A percentile compares a stretch with the other conserved stretches of the same genome.
phyloP scores from a whole-genome alignment of 306 rosid genomes.

The Herpetospermum pedunculosum region DNA sequence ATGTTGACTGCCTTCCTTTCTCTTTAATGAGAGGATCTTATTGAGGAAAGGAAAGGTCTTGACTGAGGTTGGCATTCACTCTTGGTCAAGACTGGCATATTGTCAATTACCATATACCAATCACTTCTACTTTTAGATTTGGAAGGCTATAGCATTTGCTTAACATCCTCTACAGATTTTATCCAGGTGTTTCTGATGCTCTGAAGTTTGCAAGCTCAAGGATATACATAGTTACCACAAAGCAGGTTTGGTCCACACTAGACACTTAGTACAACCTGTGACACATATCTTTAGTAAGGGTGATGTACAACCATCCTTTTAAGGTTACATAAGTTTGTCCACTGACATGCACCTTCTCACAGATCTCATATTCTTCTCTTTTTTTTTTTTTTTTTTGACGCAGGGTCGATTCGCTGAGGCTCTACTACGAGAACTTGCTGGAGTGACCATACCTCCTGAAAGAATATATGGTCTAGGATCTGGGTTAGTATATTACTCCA shows the following conservation, averaged over 20 bases:
- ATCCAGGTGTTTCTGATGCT: slow-evolving; percentile 78
- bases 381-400: background rate
- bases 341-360: background rate
- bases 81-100: background rate
- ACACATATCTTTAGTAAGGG: background rate
- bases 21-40: background rate
- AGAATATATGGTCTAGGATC: slow-evolving; percentile 75
- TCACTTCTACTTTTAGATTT: background rate
- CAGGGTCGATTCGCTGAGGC: slow-evolving; percentile 82
- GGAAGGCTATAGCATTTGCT: background rate
- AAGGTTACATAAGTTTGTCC: background rate
- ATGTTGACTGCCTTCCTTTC: background rate
- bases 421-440: slow-evolving; percentile 70
- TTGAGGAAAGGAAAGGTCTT: background rate
- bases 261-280: background rate
- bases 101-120: background rate
- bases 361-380: background rate
- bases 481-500: slow-evolving; percentile 36
- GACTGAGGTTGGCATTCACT: background rate
- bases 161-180: slow-evolving; percentile 30
- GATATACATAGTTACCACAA: slow-evolving; percentile 68
- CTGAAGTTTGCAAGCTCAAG: slow-evolving; percentile 67
- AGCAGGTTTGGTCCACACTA: slow-evolving; percentile 42
- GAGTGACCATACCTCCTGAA: slow-evolving; percentile 63
- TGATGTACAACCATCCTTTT: background rate